These are phyloP conservation scores for Chlamydomonas sphaeroides DNA, from an alignment of 139 green algal genomes.

Conservation along the genomic window DNA sequence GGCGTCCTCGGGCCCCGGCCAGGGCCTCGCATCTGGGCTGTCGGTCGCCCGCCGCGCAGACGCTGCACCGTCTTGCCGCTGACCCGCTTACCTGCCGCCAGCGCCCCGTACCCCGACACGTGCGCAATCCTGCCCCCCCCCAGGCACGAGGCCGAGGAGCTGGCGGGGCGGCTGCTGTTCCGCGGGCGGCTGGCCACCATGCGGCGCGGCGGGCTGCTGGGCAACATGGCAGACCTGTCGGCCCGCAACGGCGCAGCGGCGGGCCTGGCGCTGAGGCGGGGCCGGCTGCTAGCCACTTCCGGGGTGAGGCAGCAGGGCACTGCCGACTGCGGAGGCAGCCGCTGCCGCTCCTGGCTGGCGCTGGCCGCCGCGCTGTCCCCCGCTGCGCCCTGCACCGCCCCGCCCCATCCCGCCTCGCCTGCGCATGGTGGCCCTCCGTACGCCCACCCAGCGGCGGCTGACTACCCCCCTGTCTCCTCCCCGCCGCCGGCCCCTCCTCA, in stretches of 20 bases:
- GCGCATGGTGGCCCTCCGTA: background rate
- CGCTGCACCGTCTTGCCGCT: no score
- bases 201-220: conserved; percentile 24
- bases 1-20: no score
- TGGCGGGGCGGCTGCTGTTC: conserved; percentile 50
- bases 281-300: conserved; percentile 55
- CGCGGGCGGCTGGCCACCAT: conserved; percentile 62
- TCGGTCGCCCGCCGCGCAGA: no score
- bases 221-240: conserved; percentile 51
- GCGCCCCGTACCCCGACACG: no score
- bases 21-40: no score
- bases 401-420: no score
- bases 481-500: no score
- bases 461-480: background rate
- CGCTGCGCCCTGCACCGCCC: background rate
- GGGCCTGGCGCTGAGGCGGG: conserved; percentile 54
- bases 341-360: no score
- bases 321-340: no score
- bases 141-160: conserved; percentile 48
- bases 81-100: no score
- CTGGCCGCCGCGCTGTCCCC: background rate
- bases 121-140: no score
- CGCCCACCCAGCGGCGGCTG: background rate
- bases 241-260: conserved; percentile 60
- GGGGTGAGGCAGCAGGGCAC: conserved; percentile 38